Conservation (phyloP, 1,284 basidiomycete species). For the Leccinum pachyderme region DNA sequence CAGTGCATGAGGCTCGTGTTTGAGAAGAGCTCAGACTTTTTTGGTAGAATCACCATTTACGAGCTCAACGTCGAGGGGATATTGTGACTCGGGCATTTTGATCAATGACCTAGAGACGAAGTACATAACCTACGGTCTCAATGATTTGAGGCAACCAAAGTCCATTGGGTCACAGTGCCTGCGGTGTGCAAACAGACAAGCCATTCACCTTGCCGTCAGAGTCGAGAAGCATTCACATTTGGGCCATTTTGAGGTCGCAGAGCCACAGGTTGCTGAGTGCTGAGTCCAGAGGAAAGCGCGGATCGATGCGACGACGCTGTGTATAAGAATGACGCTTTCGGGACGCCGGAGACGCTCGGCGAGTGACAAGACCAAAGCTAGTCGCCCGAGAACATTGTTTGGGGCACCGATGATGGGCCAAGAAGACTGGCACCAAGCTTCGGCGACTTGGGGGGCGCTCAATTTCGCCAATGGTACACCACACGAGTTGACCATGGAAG, state of each 20-base stretch:
- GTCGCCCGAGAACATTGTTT: background rate
- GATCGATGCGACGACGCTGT: background rate
- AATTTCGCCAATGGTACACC: background rate
- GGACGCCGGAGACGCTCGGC: background rate
- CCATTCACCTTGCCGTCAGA: constrained; percentile 1
- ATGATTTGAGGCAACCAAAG: constrained; percentile 15
- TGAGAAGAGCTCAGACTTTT: constrained; percentile 76
- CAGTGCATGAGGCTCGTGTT: constrained; percentile 62
- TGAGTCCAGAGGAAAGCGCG: background rate
- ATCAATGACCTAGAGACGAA: background rate
- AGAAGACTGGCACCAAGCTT: too few relatives aligned
- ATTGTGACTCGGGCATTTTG: background rate
- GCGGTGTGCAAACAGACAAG: constrained; percentile 1
- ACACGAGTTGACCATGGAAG: background rate
- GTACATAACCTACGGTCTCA: background rate
- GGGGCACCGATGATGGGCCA: background rate
- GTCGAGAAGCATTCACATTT: background rate
- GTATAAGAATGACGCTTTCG: constrained; percentile 1
- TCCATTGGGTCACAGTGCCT: constrained; percentile 25
- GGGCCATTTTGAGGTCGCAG: background rate
- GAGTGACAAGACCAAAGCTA: background rate
- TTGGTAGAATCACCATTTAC: constrained; percentile 72
- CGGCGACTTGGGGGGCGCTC: too few relatives aligned
- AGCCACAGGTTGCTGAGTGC: background rate
- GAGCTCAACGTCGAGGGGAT: constrained; percentile 55